Base-by-base conservation (phyloP, 148 eudicot genomes). In the Camellia japonica region DNA sequence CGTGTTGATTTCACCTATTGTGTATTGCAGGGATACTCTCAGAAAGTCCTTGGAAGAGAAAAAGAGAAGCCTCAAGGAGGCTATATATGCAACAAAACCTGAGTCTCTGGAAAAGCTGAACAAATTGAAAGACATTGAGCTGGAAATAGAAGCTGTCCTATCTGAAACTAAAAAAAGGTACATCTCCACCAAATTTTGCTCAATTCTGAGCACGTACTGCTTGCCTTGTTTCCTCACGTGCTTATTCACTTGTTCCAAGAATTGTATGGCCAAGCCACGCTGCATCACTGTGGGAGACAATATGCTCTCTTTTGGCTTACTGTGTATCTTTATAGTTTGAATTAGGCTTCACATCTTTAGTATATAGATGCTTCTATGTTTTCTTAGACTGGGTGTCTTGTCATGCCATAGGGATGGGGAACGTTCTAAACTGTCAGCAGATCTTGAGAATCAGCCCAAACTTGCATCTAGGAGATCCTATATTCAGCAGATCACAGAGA, bases 161-260 rank as follows among this genome's bases (percentile, higher is more conserved):
- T 87, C 89, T 42, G 91, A 90, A 86, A 83, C 72, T 54, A 84
- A 84, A 77, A 81, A 43, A 71, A 87, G 97, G 97, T 92, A 87
- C 4, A 23, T 77, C 71, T 14, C 69, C 42, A 38, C 7, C 19
- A n/a, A 63, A 15, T 61, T 5, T 59, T 43, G 4, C 2, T 5
- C 56, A 15, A 14, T 6, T n/a, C 20, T 12, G 41, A 2, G 3
- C 19, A 46, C 38, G 42, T 12, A 3, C 38, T 30, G 38, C 38
- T 30, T 30, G 38, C 38, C 38, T 30, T 30, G 38, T 30, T 30
- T 30, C 38, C 38, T 30, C 38, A 30, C 38, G 38, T 30, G 38
- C 38, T 30, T 30, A 30, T 30, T 30, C 38, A 30, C 1, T 30
- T 30, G 38, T 30, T 30, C 38, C 38, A 30, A 30, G 38, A 30